Conservation (phyloP, 2,329 filamentous ascomycete genomes). For the Peltaster fructicola region DNA sequence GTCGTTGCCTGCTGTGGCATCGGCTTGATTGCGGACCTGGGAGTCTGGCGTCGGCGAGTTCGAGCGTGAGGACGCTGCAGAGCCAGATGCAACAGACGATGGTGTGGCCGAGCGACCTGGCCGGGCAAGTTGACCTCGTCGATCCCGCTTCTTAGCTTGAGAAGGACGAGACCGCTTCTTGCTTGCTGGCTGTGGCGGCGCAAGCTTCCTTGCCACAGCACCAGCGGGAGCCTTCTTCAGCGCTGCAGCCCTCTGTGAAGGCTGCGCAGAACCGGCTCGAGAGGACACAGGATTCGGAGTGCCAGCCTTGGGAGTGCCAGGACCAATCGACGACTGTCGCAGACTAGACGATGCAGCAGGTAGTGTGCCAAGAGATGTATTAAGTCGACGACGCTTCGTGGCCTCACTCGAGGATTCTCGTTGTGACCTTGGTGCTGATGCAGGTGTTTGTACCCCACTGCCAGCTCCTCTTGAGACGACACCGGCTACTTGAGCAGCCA, state of each 20-base stretch:
- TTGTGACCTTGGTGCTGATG: conserved; percentile 11
- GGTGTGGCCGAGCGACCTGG: conserved; percentile 14
- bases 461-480: conserved; percentile 6
- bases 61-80: too few relatives aligned
- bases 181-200: conserved; percentile 1
- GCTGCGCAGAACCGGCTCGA: conserved; percentile 43
- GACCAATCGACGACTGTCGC: conserved; percentile 43
- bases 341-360: conserved; percentile 37
- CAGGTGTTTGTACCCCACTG: conserved; percentile 9
- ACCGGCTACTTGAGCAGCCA: conserved; percentile 20
- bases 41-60: conserved; percentile 17
- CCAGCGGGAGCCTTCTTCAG: conserved; percentile 15
- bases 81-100: conserved; percentile 14
- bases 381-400: conserved; percentile 41
- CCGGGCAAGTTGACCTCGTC: conserved; percentile 18
- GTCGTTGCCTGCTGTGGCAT: conserved; percentile 11
- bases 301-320: conserved; percentile 43
- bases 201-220: conserved; percentile 1
- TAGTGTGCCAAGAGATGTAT: conserved; percentile 33
- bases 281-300: conserved; percentile 31
- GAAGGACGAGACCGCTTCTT: conserved; percentile 4
- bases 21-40: conserved; percentile 12
- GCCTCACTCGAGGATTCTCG: conserved; percentile 26
- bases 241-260: conserved; percentile 18
- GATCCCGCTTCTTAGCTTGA: conserved; percentile 13